These are phyloP conservation scores for Nothophaeocryptopus gaeumannii DNA, from an alignment of 2,329 filamentous ascomycete species.

Conservation along the genomic window DNA sequence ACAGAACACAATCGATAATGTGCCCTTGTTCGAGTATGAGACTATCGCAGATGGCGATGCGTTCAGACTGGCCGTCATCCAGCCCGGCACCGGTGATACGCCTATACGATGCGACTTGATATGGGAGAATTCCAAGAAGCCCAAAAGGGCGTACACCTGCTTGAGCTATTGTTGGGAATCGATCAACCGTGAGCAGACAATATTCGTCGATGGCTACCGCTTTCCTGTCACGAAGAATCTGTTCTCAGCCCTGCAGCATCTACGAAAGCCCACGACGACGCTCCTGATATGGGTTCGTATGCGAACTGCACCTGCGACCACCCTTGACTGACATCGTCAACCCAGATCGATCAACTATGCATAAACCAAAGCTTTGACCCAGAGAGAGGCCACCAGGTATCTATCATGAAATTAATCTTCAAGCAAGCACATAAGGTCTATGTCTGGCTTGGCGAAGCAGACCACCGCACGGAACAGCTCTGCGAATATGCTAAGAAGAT, in stretches of 20 bases:
- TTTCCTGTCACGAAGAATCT: slow-evolving; percentile 33
- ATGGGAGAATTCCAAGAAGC: slow-evolving; percentile 25
- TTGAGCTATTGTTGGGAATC: slow-evolving; percentile 33
- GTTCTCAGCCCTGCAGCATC: slow-evolving; percentile 23
- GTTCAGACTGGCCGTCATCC: slow-evolving; percentile 28
- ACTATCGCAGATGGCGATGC: slow-evolving; percentile 29
- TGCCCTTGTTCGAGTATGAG: slow-evolving; percentile 22
- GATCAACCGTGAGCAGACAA: slow-evolving; percentile 22
- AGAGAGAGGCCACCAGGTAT: slow-evolving; percentile 36
- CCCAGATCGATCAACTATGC: slow-evolving; percentile 29
- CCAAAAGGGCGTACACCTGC: slow-evolving; percentile 24
- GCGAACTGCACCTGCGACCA: not conserved
- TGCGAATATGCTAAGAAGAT: slow-evolving; percentile 30
- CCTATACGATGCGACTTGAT: slow-evolving; percentile 25
- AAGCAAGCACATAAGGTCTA: slow-evolving; percentile 26
- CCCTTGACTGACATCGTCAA: not conserved
- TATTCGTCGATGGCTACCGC: slow-evolving; percentile 30
- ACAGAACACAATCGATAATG: slow-evolving; percentile 19
- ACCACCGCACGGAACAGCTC: slow-evolving; percentile 27
- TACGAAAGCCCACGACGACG: slow-evolving; percentile 27
- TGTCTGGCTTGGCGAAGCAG: slow-evolving; percentile 32
- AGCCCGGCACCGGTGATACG: slow-evolving; percentile 23
- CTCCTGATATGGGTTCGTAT: slow-evolving; percentile 31
- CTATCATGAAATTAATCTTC: slow-evolving; percentile 38
- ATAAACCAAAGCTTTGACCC: slow-evolving; percentile 35